These are phyloP conservation scores for Metarhizium brunneum DNA, from an alignment of 2,329 filamentous ascomycete genomes.

Conservation along the genomic window DNA sequence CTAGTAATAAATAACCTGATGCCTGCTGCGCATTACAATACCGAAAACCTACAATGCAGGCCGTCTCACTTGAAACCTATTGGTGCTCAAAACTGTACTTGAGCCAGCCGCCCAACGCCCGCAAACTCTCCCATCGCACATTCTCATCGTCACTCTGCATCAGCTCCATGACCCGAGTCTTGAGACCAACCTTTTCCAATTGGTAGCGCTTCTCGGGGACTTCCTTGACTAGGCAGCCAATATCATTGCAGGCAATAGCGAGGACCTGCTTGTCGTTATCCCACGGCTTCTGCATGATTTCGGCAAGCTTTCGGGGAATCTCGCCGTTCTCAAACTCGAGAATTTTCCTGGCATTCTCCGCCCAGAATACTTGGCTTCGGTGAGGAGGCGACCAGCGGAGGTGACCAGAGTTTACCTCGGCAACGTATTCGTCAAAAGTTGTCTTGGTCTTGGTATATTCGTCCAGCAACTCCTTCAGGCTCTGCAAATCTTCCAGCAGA, in stretches of 20 bases:
- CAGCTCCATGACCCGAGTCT: constrained; percentile 82
- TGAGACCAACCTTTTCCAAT: constrained; percentile 76
- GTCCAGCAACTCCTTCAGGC: constrained; percentile 53
- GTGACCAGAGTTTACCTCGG: constrained; percentile 77
- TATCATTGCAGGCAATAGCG: constrained; percentile 87
- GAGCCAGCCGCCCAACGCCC: constrained; percentile 62
- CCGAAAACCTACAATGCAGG: not conserved
- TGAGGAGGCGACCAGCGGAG: constrained; percentile 90
- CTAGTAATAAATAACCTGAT: not conserved
- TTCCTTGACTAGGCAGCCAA: constrained; percentile 81
- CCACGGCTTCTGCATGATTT: constrained; percentile 68
- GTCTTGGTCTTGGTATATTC: constrained; percentile 63
- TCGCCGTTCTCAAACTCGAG: constrained; percentile 74
- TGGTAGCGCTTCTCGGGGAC: constrained; percentile 73
- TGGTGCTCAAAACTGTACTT: constrained; percentile 51
- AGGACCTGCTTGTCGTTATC: constrained; percentile 79
- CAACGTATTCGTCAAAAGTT: constrained; percentile 82
- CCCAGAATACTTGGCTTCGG: constrained; percentile 80
- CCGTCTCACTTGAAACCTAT: constrained; percentile 9
- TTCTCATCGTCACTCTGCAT: constrained; percentile 86
- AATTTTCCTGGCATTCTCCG: constrained; percentile 81
- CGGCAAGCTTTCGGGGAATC: constrained; percentile 70
- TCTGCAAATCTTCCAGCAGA: constrained; percentile 51
- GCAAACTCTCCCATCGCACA: constrained; percentile 86
- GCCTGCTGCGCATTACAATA: not conserved